Percentiles rank a stretch among this genome's conserved stretches.
These are phyloP conservation scores for Rhizopogon rudus DNA, from an alignment of 768 basidiomycete species.

Conservation along the genomic window DNA sequence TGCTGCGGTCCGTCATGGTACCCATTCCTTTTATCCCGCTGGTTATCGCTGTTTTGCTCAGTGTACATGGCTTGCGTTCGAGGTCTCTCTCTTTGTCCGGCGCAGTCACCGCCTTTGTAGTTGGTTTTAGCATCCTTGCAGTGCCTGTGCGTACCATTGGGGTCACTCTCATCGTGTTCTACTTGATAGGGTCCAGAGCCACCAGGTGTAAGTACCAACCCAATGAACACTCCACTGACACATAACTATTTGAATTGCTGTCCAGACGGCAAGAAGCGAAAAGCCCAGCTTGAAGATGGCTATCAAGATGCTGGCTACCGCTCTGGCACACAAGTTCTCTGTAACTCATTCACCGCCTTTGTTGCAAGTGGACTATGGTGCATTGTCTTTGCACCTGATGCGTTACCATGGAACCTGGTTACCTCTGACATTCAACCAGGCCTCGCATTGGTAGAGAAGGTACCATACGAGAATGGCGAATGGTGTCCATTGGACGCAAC, in stretches of 20 bases:
- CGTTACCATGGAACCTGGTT: slow-evolving; percentile 32
- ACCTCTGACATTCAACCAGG: slow-evolving; percentile 9
- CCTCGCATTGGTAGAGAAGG: slow-evolving; percentile 13
- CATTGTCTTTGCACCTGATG: slow-evolving; percentile 43
- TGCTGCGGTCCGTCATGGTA: not conserved
- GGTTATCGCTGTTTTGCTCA: slow-evolving; percentile 47
- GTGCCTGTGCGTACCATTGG: slow-evolving; percentile 65
- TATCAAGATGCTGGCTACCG: slow-evolving; percentile 73
- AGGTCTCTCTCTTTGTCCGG: slow-evolving; percentile 75
- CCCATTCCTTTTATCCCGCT: slow-evolving; percentile 37
- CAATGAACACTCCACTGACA: not conserved
- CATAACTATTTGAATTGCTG: not conserved
- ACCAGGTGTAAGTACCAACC: slow-evolving; percentile 60
- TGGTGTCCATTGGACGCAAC: slow-evolving; percentile 62
- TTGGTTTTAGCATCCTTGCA: slow-evolving; percentile 71
- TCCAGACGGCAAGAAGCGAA: slow-evolving; percentile 67
- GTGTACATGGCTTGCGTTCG: slow-evolving; percentile 65
- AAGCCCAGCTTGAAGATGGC: slow-evolving; percentile 74
- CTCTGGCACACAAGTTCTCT: slow-evolving; percentile 75
- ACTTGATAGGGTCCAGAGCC: slow-evolving; percentile 74
- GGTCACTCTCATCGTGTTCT: slow-evolving; percentile 66
- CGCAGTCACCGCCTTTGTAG: slow-evolving; percentile 68
- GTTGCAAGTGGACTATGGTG: slow-evolving; percentile 63
- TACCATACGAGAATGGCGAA: slow-evolving; percentile 11
- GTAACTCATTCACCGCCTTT: slow-evolving; percentile 68